Conservation (phyloP, 768 basidiomycete genomes). For the Crucibulum laeve region DNA sequence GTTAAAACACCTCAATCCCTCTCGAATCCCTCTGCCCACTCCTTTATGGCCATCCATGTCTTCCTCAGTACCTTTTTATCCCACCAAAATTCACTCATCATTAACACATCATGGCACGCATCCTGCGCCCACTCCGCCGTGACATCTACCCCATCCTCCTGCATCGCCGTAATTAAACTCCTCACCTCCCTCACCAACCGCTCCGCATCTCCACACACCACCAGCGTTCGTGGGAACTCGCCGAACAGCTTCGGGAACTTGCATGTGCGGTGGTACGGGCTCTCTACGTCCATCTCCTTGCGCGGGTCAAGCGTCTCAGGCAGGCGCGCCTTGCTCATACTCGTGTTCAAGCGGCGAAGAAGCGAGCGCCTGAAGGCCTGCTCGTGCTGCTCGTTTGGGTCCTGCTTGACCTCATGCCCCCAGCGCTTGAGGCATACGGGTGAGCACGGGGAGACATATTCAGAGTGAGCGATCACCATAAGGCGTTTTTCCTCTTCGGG, state of each 20-base stretch:
- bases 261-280: slow-evolving; percentile 16
- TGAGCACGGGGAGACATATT: slow-evolving; percentile 37
- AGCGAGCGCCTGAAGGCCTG: slow-evolving; percentile 15
- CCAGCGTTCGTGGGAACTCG: slow-evolving; percentile 38
- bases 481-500: slow-evolving; percentile 26
- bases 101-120: slow-evolving; percentile 41
- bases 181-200: slow-evolving; percentile 43
- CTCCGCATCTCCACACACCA: slow-evolving; percentile 49
- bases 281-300: slow-evolving; percentile 9
- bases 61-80: slow-evolving; percentile 29
- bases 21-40: slow-evolving; percentile 23
- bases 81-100: slow-evolving; percentile 41
- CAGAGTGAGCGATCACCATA: slow-evolving; percentile 32
- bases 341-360: slow-evolving; percentile 12
- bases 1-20: neutral
- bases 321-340: slow-evolving; percentile 10
- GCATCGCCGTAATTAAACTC: slow-evolving; percentile 34
- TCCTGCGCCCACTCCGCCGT: slow-evolving; percentile 28
- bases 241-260: slow-evolving; percentile 36
- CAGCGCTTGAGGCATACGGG: slow-evolving; percentile 32
- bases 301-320: slow-evolving; percentile 11
- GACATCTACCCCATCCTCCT: slow-evolving; percentile 31
- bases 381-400: slow-evolving; percentile 20
- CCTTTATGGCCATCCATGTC: slow-evolving; percentile 30
- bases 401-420: slow-evolving; percentile 30